Conservation (phyloP, 139 green algal genomes). For the Volvox reticuliferus region DNA sequence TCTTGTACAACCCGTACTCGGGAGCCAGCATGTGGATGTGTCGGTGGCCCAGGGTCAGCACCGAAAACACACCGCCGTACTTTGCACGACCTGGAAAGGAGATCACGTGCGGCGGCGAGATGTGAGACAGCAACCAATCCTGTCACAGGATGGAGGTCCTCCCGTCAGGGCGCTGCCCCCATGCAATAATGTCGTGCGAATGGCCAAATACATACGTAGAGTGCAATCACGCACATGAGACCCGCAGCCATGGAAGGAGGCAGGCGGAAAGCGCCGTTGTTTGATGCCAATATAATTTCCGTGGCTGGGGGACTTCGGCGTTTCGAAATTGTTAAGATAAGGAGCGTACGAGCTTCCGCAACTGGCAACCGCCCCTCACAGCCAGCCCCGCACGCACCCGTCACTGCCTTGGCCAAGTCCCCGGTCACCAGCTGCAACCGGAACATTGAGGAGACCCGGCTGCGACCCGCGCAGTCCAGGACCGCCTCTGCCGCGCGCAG, state of each 20-base stretch:
- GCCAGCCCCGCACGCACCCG: slow-evolving; percentile 14
- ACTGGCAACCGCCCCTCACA: neutral
- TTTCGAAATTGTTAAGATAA: too few relatives aligned
- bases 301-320: too few relatives aligned
- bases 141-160: neutral
- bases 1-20: slow-evolving; percentile 40
- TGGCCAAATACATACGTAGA: too few relatives aligned
- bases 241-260: too few relatives aligned
- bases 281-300: too few relatives aligned
- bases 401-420: slow-evolving; percentile 63
- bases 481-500: slow-evolving; percentile 37
- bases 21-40: slow-evolving; percentile 67
- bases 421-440: slow-evolving; percentile 58
- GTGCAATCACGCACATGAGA: too few relatives aligned
- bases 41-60: slow-evolving; percentile 63
- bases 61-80: slow-evolving; percentile 54
- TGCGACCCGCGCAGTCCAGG: slow-evolving; percentile 28
- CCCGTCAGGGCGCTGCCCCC: too few relatives aligned
- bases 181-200: neutral
- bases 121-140: too few relatives aligned
- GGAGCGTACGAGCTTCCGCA: neutral
- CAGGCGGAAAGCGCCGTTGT: too few relatives aligned
- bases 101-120: neutral
- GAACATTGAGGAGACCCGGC: neutral
- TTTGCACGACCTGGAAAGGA: slow-evolving; percentile 36